A percentile compares a stretch with the other conserved stretches of the same genome.
These are phyloP conservation scores for Sporisorium reilianum DNA, from an alignment of 1,284 basidiomycete genomes.

Conservation along the genomic window DNA sequence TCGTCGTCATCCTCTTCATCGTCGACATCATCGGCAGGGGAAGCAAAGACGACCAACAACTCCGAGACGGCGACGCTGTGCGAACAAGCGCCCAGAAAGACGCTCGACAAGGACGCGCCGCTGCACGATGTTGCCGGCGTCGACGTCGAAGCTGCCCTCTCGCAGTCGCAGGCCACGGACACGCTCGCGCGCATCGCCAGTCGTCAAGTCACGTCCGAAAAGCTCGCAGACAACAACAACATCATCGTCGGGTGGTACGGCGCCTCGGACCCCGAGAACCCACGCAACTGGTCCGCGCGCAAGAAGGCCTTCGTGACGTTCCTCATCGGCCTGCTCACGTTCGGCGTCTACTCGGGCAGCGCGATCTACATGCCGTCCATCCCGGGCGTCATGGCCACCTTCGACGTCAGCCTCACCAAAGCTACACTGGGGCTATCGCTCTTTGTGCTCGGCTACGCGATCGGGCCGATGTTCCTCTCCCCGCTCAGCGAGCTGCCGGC, in stretches of 20 bases:
- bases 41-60: slow-evolving; percentile 6
- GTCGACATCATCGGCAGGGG: not conserved
- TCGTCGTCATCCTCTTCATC: not conserved
- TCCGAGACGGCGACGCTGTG: slow-evolving; percentile 8
- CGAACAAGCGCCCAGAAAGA: not conserved
- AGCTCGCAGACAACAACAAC: slow-evolving; percentile 7
- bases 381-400: slow-evolving; percentile 72
- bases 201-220: slow-evolving; percentile 1
- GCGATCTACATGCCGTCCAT: slow-evolving; percentile 55
- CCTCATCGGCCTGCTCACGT: slow-evolving; percentile 31
- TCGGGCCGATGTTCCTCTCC: slow-evolving; percentile 70
- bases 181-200: slow-evolving; percentile 6
- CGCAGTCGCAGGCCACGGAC: slow-evolving; percentile 9
- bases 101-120: not conserved
- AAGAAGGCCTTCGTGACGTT: slow-evolving; percentile 48
- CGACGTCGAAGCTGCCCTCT: slow-evolving; percentile 16
- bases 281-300: slow-evolving; percentile 41
- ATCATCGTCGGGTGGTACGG: slow-evolving; percentile 71
- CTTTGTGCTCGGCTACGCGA: slow-evolving; percentile 73
- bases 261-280: slow-evolving; percentile 46
- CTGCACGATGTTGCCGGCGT: not conserved
- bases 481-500: slow-evolving; percentile 73
- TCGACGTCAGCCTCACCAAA: slow-evolving; percentile 76
- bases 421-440: slow-evolving; percentile 80
- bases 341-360: slow-evolving; percentile 52